Base-by-base conservation (phyloP, 1,284 basidiomycete genomes). In the Irpex sp. region DNA sequence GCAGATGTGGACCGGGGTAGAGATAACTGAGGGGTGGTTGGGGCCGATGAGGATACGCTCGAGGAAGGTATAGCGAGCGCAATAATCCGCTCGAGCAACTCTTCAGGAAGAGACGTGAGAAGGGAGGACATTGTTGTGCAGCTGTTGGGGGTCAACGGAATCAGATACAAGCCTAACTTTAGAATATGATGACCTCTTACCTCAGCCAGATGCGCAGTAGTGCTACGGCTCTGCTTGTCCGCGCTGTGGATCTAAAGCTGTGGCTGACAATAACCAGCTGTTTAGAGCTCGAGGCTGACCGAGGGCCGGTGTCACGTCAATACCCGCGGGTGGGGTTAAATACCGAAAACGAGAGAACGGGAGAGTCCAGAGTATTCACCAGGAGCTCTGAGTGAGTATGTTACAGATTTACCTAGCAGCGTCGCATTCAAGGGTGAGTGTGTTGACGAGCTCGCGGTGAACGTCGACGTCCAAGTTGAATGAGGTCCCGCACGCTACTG, bases 31-130 rank as follows among this genome's bases (percentile, higher is more conserved):
- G 48, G 49, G 4, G 38, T 13, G 6, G 58, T 34, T 5, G 61
- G 61, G n/a, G 17, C 54, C n/a, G n/a, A 9, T 7, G 38, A 51
- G 9, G 62, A 54, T n/a, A 51, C 6, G n/a, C 57, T 7, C 65
- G 9, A 51, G n/a, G 61, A 58, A 17, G 74, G 61, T 60, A 82
- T 71, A 15, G 75, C 72, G 65, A 79, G 76, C 0, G 74, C 65
- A 63, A 86, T 77, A 65, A 86, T 82, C 64, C 79, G 79, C 63
- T 81, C 80, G 62, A 86, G 74, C 65, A 86, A 76, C 69, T 86
- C 85, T 75, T 86, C 85, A 5, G 85, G 85, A 62, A 85, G 78
- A 51, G 73, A 69, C n/a, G 73, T 69, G 55, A 83, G 72, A 3
- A 66, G 67, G 52, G 62, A 44, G 54, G 59, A 60, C 68, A 70